These are phyloP conservation scores for Acmispon strigosus DNA, from an alignment of 306 rosid species.

Conservation along the genomic window DNA sequence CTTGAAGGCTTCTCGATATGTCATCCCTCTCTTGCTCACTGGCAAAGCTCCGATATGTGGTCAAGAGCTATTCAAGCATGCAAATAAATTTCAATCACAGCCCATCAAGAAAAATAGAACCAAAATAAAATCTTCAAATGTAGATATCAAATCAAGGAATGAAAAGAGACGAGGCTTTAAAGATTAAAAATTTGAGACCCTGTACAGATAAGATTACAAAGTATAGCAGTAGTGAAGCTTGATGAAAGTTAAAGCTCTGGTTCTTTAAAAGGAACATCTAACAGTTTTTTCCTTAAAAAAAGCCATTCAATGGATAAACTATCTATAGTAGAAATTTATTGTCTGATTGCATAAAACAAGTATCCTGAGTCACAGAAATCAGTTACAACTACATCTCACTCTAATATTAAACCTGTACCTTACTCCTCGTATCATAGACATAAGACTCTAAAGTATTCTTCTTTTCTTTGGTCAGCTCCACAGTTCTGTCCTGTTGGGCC, in stretches of 20 bases:
- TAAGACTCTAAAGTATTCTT: constrained; percentile 91
- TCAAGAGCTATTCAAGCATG: constrained; percentile 59
- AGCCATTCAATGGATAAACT: background rate
- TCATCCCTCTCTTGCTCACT: constrained; percentile 80
- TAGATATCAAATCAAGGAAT: background rate
- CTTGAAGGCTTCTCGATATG: constrained; percentile 75
- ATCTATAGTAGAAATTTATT: background rate
- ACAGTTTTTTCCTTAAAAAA: background rate
- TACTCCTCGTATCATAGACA: constrained; percentile 88
- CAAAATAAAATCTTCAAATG: constrained; percentile 16
- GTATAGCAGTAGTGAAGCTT: background rate
- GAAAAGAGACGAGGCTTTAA: background rate
- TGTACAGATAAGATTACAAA: background rate
- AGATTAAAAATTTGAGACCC: background rate
- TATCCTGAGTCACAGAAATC: constrained; percentile 15
- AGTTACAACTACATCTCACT: background rate
- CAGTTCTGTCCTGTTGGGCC: constrained; percentile 64
- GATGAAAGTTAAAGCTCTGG: background rate
- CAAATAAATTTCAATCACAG: constrained; percentile 22
- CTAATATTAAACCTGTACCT: constrained; percentile 47
- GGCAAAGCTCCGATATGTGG: constrained; percentile 70
- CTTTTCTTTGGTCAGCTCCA: constrained; percentile 85
- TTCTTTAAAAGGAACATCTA: background rate
- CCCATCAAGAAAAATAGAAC: background rate
- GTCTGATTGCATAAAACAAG: constrained; percentile 9